phyloP scores from a whole-genome alignment of 805 yeast genomes.

The Dipodascopsis uninucleata region DNA sequence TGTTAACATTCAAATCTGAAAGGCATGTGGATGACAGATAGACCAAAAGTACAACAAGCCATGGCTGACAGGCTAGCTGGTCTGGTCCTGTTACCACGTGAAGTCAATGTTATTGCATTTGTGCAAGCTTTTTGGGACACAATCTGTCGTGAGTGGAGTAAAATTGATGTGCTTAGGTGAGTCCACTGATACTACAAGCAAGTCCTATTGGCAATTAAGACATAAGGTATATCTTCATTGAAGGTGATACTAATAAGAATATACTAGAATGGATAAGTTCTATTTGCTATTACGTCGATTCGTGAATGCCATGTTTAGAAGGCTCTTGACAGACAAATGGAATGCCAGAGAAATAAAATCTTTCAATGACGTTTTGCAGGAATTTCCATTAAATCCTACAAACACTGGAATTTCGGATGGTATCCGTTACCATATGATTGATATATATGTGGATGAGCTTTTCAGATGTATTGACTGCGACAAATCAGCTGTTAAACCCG shows the following conservation, averaged over 20 bases:
- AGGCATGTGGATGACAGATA: slow-evolving; percentile 95
- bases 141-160: slow-evolving; percentile 75
- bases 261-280: slow-evolving; percentile 81
- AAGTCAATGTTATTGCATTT: slow-evolving; percentile 48
- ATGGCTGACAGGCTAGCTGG: slow-evolving; percentile 70
- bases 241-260: slow-evolving; percentile 45
- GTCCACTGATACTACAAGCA: not conserved
- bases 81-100: slow-evolving; percentile 39
- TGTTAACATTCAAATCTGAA: not conserved
- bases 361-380: slow-evolving; percentile 44
- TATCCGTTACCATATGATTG: slow-evolving; percentile 78
- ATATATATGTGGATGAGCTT: slow-evolving; percentile 79
- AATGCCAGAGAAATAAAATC: slow-evolving; percentile 43
- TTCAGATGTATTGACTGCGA: slow-evolving; percentile 58
- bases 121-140: slow-evolving; percentile 77
- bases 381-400: slow-evolving; percentile 31
- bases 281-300: slow-evolving; percentile 76
- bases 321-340: slow-evolving; percentile 56
- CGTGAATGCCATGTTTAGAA: slow-evolving; percentile 58
- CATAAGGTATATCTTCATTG: not conserved
- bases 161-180: slow-evolving; percentile 39
- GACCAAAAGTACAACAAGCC: slow-evolving; percentile 86
- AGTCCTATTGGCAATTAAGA: not conserved
- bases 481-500: slow-evolving; percentile 32
- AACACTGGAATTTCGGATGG: slow-evolving; percentile 57